Evolutionary conservation across 208 protist species (phyloP), one percentile per base, ranked within the genome.

Genomic region (Leishmania amazonensis): DNA sequence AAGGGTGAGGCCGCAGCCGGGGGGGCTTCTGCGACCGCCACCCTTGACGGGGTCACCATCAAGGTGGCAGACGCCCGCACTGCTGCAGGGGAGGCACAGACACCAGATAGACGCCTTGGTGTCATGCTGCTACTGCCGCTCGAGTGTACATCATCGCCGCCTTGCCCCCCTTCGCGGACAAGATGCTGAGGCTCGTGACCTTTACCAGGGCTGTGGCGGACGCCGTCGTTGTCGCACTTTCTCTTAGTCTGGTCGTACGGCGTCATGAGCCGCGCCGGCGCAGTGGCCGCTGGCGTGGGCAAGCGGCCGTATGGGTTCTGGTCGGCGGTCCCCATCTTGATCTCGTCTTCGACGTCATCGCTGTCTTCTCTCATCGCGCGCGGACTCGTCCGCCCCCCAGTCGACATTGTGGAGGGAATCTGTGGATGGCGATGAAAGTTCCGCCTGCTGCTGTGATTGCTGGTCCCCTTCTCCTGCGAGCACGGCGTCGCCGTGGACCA

Each of bases 401-500:
- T 68, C 31, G 31, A 24, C 64, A 35, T 68, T 24, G n/a, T 35
- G 15, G 35, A 19, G 31, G 17, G 35, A 35, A 35, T 15, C 5
- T 40, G 64, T 24, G 35, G 64, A 42, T 42, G 28, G 4, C 31
- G 40, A 72, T 72, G 35, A 72, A 13, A 19, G 71, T 15, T 58
- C 42, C 24, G 24, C n/a, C 45, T 3, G 42, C 71, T 75, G 71
- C 47, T 75, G 73, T 24, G 17, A 35, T 31, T 54, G n/a, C 19
- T 76, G 13, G 62, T 17, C 40, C 35, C 51, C 13, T 35, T 53
- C 42, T 51, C 40, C 38, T 13, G 57, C 28, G 58, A 70, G 58
- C 24, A 75, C 47, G 68, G 72, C 77, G 54, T 70, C 35, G 71
- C n/a, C 35, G 76, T 40, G 19, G 77, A 65, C 82, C 82, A 81